Base-by-base conservation (phyloP, 164 flowering plant genomes). In the Platanus orientalis region DNA sequence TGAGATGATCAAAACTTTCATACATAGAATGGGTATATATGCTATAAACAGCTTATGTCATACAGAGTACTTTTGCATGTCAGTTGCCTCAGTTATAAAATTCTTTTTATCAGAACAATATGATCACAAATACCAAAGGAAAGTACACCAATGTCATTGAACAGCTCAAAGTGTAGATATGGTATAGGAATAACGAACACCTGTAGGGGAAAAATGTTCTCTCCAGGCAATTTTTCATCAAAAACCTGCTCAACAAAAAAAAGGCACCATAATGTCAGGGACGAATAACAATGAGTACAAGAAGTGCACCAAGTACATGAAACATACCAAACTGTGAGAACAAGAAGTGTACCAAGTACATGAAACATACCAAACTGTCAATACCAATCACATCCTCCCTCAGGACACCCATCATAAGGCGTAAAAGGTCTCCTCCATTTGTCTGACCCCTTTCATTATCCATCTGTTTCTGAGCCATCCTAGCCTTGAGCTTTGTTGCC, bases 221-320 rank as follows among this genome's bases (percentile, higher is more conserved):
- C 99, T 72, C 87, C 84, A 30, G 92, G 81, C 79, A 90, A 61
- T 49, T 88, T 92, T 44, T 88, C 97, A 81, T 92, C 97, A 78
- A 91, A 89, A 36, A 77, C 97, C 99, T 95, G 92, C 58, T 16
- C 73, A 60, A 68, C 17, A 29, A 53, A 70, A 32, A 58, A 60
- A 32, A n/a, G n/a, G 63, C 25, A 20, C 12, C 13, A 63, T 53
- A 61, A 20, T 45, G 57, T 29, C 65, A 73, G 25, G 10, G 9
- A 36, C 12, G 32, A 6, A 48, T 21, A 45, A 25, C 30, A 62
- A 34, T 53, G 25, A 23, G 29, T 20, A 32, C 7, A n/a, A 52
- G 44, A 64, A 13, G 27, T 53, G 47, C 17, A 52, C 23, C 27
- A 12, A 27, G 14, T 6, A 61, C 23, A 52, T 17, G 61, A 44